Percentiles rank a stretch among this genome's conserved stretches.
Evolutionary conservation across 148 eudicot species (phyloP).

Genomic region (Suaeda aralocaspica): DNA sequence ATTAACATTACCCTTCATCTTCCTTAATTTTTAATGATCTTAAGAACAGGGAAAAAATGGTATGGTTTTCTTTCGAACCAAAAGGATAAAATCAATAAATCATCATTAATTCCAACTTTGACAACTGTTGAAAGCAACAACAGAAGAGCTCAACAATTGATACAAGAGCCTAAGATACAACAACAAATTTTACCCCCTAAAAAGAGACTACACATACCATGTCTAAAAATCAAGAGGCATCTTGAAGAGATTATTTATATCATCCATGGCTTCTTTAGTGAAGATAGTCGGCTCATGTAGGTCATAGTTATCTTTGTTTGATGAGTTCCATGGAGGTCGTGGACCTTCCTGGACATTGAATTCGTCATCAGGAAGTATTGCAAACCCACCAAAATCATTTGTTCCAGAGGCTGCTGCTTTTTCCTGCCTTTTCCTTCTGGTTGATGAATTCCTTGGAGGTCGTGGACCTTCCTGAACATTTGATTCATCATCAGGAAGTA

Average conservation of each 20-base stretch:
- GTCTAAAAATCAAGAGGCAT: constrained; percentile 72
- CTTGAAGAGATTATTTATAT: constrained; percentile 63
- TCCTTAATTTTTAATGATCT: no score
- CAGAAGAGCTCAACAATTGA: neutral
- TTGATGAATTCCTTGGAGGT: constrained; percentile 36
- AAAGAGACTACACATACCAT: constrained; percentile 3
- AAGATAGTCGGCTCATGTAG: constrained; percentile 76
- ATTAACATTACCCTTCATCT: no score
- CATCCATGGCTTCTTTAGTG: constrained; percentile 88
- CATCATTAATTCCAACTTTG: constrained; percentile 12
- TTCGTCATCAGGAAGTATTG: constrained; percentile 78
- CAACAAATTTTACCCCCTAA: neutral
- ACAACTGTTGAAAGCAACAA: neutral
- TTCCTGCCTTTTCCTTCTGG: constrained; percentile 39
- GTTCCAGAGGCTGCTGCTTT: constrained; percentile 33
- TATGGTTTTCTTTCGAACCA: neutral
- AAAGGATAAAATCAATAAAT: neutral
- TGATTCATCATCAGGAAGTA: constrained; percentile 70
- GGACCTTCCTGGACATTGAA: constrained; percentile 27
- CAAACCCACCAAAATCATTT: constrained; percentile 42
- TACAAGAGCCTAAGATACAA: constrained; percentile 9
- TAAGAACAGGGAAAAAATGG: neutral
- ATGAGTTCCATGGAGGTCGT: constrained; percentile 35
- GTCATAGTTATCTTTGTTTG: constrained; percentile 39
- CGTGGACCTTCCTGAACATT: constrained; percentile 26